Conservation (phyloP, 768 basidiomycete species). For the Tephrocybe sp. region DNA sequence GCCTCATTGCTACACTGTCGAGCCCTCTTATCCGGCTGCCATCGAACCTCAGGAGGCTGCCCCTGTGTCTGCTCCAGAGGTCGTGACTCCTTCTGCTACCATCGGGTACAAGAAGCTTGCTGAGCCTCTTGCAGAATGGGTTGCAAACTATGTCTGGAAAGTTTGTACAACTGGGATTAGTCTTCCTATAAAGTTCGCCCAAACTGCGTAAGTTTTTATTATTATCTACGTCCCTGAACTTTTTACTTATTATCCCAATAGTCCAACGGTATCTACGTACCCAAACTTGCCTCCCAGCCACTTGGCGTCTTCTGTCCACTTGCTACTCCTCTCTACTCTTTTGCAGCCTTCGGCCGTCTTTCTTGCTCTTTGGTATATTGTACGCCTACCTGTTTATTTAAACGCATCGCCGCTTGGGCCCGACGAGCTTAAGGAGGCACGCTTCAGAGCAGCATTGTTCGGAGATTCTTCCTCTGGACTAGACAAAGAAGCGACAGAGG, state of each 20-base stretch:
- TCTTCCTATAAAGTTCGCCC: conserved; percentile 53
- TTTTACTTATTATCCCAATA: conserved; percentile 20
- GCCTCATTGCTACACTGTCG: conserved; percentile 19
- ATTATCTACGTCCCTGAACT: conserved; percentile 7
- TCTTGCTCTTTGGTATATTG: conserved; percentile 81
- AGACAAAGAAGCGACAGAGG: conserved; percentile 53
- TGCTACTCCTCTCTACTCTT: conserved; percentile 74
- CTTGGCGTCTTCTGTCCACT: conserved; percentile 65
- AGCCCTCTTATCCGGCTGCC: conserved; percentile 24
- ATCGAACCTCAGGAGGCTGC: conserved; percentile 40
- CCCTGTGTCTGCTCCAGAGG: conserved; percentile 40
- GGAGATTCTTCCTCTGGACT: conserved; percentile 43
- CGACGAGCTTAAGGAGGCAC: conserved; percentile 58
- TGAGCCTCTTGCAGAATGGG: conserved; percentile 78
- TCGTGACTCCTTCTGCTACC: conserved; percentile 51
- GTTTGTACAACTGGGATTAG: conserved; percentile 73
- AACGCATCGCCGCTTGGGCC: conserved; percentile 47
- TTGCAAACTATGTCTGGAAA: conserved; percentile 80
- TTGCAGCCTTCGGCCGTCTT: conserved; percentile 81
- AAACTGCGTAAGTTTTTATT: conserved; percentile 49
- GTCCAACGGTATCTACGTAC: conserved; percentile 37
- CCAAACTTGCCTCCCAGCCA: conserved; percentile 48
- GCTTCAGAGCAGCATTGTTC: conserved; percentile 65
- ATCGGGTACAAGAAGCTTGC: conserved; percentile 68
- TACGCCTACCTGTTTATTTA: conserved; percentile 71